Conservation (phyloP, 2,329 filamentous ascomycete genomes). For the Pyricularia sp. region DNA sequence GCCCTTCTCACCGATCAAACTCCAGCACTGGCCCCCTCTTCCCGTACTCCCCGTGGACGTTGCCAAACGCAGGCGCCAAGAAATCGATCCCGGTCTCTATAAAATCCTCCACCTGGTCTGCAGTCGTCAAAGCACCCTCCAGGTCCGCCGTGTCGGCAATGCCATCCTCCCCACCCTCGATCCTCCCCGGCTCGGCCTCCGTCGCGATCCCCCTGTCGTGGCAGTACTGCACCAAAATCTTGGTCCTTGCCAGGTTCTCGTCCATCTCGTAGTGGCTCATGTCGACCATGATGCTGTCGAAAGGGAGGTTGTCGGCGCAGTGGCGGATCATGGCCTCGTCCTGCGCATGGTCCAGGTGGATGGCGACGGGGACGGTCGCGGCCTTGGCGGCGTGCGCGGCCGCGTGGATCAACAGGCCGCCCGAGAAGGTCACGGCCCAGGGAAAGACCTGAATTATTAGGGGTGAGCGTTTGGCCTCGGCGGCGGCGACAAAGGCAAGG, state of each 20-base stretch:
- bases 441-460: slow-evolving; percentile 67
- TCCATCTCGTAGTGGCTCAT: slow-evolving; percentile 63
- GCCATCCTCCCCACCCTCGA: slow-evolving; percentile 56
- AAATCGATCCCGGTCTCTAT: slow-evolving; percentile 63
- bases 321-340: slow-evolving; percentile 50
- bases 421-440: slow-evolving; percentile 61
- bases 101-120: slow-evolving; percentile 62
- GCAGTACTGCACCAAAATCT: slow-evolving; percentile 52
- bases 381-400: slow-evolving; percentile 45
- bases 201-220: slow-evolving; percentile 54
- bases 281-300: slow-evolving; percentile 67
- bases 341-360: slow-evolving; percentile 61
- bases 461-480: slow-evolving; percentile 27
- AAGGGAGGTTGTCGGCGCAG: slow-evolving; percentile 47
- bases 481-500: slow-evolving; percentile 22
- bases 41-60: slow-evolving; percentile 67
- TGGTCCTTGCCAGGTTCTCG: slow-evolving; percentile 53
- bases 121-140: slow-evolving; percentile 49
- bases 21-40: slow-evolving; percentile 53
- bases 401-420: slow-evolving; percentile 42
- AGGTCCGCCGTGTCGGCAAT: slow-evolving; percentile 48
- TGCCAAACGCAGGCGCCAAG: slow-evolving; percentile 67
- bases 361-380: slow-evolving; percentile 48
- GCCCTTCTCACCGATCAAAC: slow-evolving; percentile 34
- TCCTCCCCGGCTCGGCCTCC: slow-evolving; percentile 58